Evolutionary conservation across 2,329 filamentous ascomycete species (phyloP).

Genomic region (Claviceps sp.): DNA sequence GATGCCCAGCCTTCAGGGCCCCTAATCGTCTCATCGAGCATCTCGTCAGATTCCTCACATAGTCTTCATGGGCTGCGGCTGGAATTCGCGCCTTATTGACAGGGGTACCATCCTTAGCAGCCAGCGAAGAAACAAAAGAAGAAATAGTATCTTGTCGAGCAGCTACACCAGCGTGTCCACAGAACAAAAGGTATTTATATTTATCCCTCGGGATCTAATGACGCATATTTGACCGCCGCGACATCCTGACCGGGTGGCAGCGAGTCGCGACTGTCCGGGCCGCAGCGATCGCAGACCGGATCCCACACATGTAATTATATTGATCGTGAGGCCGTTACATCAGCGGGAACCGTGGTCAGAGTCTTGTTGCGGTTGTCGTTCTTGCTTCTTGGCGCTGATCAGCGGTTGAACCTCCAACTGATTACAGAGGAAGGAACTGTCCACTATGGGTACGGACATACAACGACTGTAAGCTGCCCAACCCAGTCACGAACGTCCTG

Average conservation of each 20-base stretch:
- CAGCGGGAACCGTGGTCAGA: conserved; percentile 42
- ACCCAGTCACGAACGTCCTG: no score
- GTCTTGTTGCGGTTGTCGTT: conserved; percentile 19
- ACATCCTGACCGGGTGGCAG: conserved; percentile 26
- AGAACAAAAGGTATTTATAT: conserved; percentile 47
- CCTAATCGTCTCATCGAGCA: conserved; percentile 47
- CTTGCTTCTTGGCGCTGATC: conserved; percentile 7
- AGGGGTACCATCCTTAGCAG: conserved; percentile 40
- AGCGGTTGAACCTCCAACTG: no score
- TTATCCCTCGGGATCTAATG: conserved; percentile 21
- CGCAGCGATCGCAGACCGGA: conserved; percentile 51
- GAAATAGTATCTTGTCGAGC: conserved; percentile 42
- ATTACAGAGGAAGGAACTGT: no score
- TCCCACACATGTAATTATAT: conserved; percentile 46
- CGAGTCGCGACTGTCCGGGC: conserved; percentile 28
- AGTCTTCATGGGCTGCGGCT: conserved; percentile 45
- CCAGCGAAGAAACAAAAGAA: conserved; percentile 47
- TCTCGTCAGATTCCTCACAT: conserved; percentile 56
- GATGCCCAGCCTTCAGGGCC: conserved; percentile 16
- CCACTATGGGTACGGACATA: no score
- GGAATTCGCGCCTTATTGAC: conserved; percentile 34
- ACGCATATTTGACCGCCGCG: conserved; percentile 35
- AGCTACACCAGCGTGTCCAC: conserved; percentile 18
- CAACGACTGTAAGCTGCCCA: no score
- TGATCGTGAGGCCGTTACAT: conserved; percentile 46